Evolutionary conservation across 441 rosid genomes (phyloP).

Genomic region (Populus tomentosa): DNA sequence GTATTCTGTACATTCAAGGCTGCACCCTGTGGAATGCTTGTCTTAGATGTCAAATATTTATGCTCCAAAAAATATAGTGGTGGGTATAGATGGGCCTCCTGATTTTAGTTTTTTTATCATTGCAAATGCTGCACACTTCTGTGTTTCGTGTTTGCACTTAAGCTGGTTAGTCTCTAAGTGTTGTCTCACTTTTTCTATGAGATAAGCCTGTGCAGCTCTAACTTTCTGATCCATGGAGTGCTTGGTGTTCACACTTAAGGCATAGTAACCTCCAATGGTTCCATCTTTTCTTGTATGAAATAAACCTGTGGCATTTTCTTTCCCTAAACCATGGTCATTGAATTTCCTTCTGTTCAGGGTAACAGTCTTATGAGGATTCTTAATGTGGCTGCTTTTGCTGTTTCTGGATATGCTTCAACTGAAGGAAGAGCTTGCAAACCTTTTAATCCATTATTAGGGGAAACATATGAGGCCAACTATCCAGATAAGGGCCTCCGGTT

Average conservation of each 20-base stretch:
- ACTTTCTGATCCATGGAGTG: background rate
- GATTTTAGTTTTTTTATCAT: background rate
- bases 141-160: background rate
- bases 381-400: conserved; percentile 90
- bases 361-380: conserved; percentile 73
- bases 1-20: too few relatives aligned
- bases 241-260: background rate
- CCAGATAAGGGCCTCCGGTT: conserved; percentile 82
- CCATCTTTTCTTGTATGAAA: background rate
- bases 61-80: too few relatives aligned
- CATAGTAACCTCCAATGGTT: background rate
- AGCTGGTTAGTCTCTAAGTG: background rate
- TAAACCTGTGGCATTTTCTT: conserved; percentile 5
- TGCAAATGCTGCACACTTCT: background rate
- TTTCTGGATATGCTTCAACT: conserved; percentile 86
- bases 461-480: conserved; percentile 82
- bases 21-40: too few relatives aligned
- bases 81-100: background rate
- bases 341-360: conserved; percentile 42
- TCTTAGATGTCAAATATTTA: too few relatives aligned
- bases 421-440: conserved; percentile 90
- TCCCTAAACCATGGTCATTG: background rate
- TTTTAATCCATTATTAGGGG: conserved; percentile 83
- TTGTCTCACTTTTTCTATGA: background rate
- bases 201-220: background rate